Evolutionary conservation across 768 basidiomycete genomes (phyloP).

Genomic region (Cystobasidium onofrii): DNA sequence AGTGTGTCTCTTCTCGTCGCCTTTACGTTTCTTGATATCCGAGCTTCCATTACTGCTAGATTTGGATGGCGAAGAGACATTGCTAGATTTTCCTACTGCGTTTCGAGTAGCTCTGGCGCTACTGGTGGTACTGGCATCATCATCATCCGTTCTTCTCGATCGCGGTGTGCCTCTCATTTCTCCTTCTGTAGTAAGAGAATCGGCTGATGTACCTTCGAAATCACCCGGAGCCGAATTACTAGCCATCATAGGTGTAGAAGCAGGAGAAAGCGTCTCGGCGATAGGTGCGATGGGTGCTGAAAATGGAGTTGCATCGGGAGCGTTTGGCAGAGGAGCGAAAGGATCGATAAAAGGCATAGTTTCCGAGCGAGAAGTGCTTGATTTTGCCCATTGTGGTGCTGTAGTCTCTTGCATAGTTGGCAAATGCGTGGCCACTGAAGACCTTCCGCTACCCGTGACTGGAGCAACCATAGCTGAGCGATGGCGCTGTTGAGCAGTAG

Average conservation of each 20-base stretch:
- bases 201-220: constrained; percentile 20
- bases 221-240: constrained; percentile 30
- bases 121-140: constrained; percentile 31
- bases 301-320: not conserved
- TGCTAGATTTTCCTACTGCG: not conserved
- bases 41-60: constrained; percentile 8
- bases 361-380: not conserved
- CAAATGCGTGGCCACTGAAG: not conserved
- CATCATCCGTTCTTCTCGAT: constrained; percentile 16
- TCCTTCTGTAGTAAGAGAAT: constrained; percentile 16
- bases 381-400: not conserved
- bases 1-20: constrained; percentile 70
- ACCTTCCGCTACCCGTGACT: not conserved
- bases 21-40: constrained; percentile 50
- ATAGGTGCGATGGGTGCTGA: not conserved
- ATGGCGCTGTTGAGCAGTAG: constrained; percentile 22
- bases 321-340: not conserved
- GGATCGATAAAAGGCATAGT: constrained; percentile 19
- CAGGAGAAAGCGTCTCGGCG: constrained; percentile 4
- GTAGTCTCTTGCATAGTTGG: not conserved
- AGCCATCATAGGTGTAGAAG: constrained; percentile 26
- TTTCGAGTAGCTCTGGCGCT: constrained; percentile 1
- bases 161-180: constrained; percentile 19
- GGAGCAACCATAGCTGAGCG: constrained; percentile 33
- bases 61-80: not conserved